Evolutionary conservation across 1,284 basidiomycete species (phyloP), one percentile per base, ranked within the genome.

Genomic region (Fomitopsis betulina): DNA sequence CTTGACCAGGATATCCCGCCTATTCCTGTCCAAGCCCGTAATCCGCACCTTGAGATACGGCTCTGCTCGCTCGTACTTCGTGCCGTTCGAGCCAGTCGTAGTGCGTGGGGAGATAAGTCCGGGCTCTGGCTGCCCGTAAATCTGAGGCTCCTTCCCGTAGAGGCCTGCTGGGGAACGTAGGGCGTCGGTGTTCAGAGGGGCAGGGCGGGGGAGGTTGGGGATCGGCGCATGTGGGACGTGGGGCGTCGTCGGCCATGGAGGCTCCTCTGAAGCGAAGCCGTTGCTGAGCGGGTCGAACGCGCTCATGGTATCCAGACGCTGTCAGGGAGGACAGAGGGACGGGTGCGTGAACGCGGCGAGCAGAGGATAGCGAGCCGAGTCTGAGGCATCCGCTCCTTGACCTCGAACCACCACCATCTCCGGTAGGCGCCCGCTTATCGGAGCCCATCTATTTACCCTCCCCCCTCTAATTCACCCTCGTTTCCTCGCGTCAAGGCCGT

Each of bases 1-100:
- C 66, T 93, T 87, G 70, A 98, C 80, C 66, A 97, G 83, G 56
- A 96, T 87, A 68, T 98, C 95, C 67, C 94, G 84, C 71, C 93
- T 82, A 76, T 97, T 97, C 73, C 95, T 84, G 75, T 98, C 95
- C 67, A 98, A 74, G 15, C 87, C 90, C 12, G 91, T 91, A 60
- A 98, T 90, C 68, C 93, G 82, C 50, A 96, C 90, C 65, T 92
- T 82, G 62, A 97, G 79, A 73, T 91, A 95, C 30, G 91, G 91
- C 64, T 89, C 90, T 37, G 75, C 76, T 73, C 82, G 88, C 75
- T 93, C 91, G 62, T 82, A 87, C 60, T 78, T 84, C 25, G 75
- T 71, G 3, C 90, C 90, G 68, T 90, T 91, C 0, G 84, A 78
- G 23, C 79, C 78, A 2, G 81, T 77, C 25, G 83, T 84, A 1